Conservation (phyloP, 306 rosid species). For the Cucumis hystrix region DNA sequence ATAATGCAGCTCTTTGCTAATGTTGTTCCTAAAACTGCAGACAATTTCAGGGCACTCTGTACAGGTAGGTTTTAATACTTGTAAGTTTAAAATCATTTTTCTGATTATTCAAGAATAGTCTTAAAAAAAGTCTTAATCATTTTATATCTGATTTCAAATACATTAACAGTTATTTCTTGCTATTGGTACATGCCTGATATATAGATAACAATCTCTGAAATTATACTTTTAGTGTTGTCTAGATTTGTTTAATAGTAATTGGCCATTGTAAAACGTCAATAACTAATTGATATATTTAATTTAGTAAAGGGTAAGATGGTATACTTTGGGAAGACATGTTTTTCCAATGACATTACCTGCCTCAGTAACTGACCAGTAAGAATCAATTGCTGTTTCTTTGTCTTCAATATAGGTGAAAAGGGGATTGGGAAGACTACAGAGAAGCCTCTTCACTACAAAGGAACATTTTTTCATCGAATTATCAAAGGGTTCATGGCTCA, state of each 20-base stretch:
- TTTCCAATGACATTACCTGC: not conserved
- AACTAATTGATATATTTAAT: not conserved
- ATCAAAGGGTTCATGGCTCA: slow-evolving; percentile 97
- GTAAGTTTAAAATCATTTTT: not conserved
- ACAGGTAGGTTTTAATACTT: slow-evolving; percentile 40
- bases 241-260: not conserved
- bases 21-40: slow-evolving; percentile 76
- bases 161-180: not conserved
- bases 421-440: slow-evolving; percentile 74
- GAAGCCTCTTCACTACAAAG: slow-evolving; percentile 80
- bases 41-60: slow-evolving; percentile 87
- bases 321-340: not conserved
- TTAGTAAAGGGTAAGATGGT: not conserved
- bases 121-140: not conserved
- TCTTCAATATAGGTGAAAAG: slow-evolving; percentile 57
- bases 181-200: not conserved
- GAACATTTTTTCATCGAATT: slow-evolving; percentile 71
- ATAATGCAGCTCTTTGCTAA: slow-evolving; percentile 77
- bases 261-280: not conserved
- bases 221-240: not conserved
- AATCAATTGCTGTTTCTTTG: slow-evolving; percentile 3
- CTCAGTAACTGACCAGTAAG: not conserved
- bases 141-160: not conserved
- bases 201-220: not conserved
- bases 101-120: not conserved